Base-by-base conservation (phyloP, 805 yeast genomes). In the Naumovozyma castellii region DNA sequence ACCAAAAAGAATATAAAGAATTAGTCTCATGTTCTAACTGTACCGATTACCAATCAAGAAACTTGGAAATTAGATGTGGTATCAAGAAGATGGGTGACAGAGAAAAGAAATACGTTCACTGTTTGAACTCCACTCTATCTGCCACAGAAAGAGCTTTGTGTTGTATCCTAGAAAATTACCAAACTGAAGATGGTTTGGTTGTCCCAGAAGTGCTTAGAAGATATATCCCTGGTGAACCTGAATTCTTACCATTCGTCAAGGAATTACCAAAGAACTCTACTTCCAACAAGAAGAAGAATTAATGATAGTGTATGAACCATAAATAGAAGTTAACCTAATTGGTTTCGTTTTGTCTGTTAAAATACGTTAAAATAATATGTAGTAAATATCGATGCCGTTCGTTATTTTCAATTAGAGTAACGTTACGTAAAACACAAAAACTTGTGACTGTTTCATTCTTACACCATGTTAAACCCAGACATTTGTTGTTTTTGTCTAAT, bases 91-190 rank as follows among this genome's bases (percentile, higher is more conserved):
- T 80, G 72, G 85, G 86, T 66, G 96, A 88, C 68, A 80, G 80
- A 56, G 95, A 87, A 62, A 92, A 92, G 85, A 88, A 84, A 67
- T 92, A 92, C 67, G 98, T 92, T 45, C 98, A 92, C 68, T 92
- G 98, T 72, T 76, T 92, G 71, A 92, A 92, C 77, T 86, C 96
- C 39, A 92, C 98, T 33, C 75, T 92, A 57, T 82, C 95, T 65
- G 98, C 98, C 42, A 92, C 98, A 45, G 94, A 92, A 75, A 85
- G 98, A 71, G 95, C 98, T 14, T 71, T 92, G 59, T 92, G 98
- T 72, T 92, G 98, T 75, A 73, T 92, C 50, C 73, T 92, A 62
- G 98, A 92, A 71, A 92, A 92, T 73, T 92, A 92, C 71, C 98
- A 92, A 73, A 92, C 90, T 44, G 96, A 84, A 61, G 96, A 87